Base-by-base conservation (phyloP, 139 green algal species). In the Chlamydomonas schloesseri region DNA sequence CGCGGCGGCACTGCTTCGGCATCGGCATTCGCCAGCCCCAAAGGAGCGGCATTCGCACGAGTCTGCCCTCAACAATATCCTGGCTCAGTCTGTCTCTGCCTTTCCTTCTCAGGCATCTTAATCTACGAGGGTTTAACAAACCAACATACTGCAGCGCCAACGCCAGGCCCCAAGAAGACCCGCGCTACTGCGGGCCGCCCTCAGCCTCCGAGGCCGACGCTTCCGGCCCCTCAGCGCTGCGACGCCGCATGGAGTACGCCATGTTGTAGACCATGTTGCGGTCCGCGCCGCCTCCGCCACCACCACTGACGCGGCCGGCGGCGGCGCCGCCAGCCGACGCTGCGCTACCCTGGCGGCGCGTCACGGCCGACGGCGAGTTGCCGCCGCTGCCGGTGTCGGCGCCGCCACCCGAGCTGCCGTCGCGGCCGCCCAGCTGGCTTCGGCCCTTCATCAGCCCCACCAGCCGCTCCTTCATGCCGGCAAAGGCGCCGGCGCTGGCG, bases 391-490 rank as follows among this genome's bases (percentile, higher is more conserved):
- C 46, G 24, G 0, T 23, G 4, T 14, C 50, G 73, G 10, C 26
- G 11, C 26, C 26, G 62, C 24, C 24, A 1, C 62, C 62, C 4
- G 9, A 29, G n/a, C 65, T 11, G 33, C 31, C 23, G 29, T n/a
- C 13, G 77, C 20, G n/a, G 37, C 13, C 36, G 55, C 55, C 31
- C 15, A 31, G 37, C 60, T 64, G 11, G 42, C 42, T 50, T 5
- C 62, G 60, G 36, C 62, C 11, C 14, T 31, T 18, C 37, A 83
- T 73, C 36, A 83, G 42, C 29, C 23, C 29, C 77, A 46, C 34
- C 60, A 83, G 77, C 37, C 77, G 60, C 14, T 73, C 62, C 31
- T 62, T 37, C 62, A 83, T 83, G 26, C 73, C 77, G 8, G 62
- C 77, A 14, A 83, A n/a, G 6, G 20, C 55, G 20, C 67, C n/a